Base-by-base conservation (phyloP, 2,329 filamentous ascomycete genomes). In the Claviceps lovelessii region DNA sequence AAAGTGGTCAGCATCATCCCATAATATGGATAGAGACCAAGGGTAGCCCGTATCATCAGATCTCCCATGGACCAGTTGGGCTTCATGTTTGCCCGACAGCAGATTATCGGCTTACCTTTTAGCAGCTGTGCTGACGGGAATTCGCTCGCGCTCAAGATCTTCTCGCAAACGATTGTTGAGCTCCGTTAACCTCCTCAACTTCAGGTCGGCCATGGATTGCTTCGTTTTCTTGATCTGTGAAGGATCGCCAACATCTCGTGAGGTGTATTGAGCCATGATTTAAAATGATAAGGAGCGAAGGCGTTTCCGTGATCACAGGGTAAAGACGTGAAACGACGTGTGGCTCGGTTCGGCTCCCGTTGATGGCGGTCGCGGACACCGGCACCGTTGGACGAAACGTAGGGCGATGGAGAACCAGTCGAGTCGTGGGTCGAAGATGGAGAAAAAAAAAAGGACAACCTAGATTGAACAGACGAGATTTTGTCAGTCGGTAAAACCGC, bases 141-240 rank as follows among this genome's bases (percentile, higher is more conserved):
- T 95, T 64, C 93, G 82, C 69, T 95, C 90, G 69, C 93, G 83
- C 65, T 97, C 93, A 60, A 98, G 78, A 70, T 98, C 93, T 73
- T 98, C 93, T 66, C 90, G 88, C 70, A 98, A 76, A 64, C 93
- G 86, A 72, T 89, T 89, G 79, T 97, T 98, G 66, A 98, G 82
- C 76, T 98, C 93, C 58, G 90, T 97, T 72, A 98, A 79, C 61
- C 93, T 86, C 66, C 93, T 85, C 66, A 97, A 83, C 80, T 98
- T 98, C 61, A 98, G 81, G 71, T 98, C 93, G 63, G 91, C 91
- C 88, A 98, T 97, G 70, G 89, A 95, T 76, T 97, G 93, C 79
- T 96, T 96, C 77, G 94, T 97, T 77, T 90, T 95, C 79, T 81
- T 83, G 64, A 83, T 80, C 69, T 84, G 80, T 65, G 79, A 80